These are phyloP conservation scores for Colletotrichum godetiae DNA, from an alignment of 2,329 filamentous ascomycete genomes.

Conservation along the genomic window DNA sequence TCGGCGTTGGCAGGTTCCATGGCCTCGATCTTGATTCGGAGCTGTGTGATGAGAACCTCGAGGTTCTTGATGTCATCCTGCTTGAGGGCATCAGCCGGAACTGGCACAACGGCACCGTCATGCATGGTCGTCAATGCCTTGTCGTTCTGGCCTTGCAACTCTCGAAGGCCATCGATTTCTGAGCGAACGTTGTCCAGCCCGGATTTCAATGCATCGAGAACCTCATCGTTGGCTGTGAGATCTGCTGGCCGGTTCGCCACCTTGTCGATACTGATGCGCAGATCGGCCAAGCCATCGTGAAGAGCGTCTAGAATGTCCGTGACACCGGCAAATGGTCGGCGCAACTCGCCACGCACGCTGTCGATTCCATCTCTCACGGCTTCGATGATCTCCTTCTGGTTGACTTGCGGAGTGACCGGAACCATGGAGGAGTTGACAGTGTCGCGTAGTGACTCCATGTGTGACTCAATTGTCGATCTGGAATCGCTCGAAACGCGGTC, in stretches of 20 bases:
- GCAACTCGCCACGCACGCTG: conserved; percentile 79
- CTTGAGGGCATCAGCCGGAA: conserved; percentile 65
- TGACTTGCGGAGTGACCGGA: conserved; percentile 63
- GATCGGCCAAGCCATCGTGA: conserved; percentile 84
- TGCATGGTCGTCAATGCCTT: conserved; percentile 65
- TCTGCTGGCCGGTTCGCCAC: conserved; percentile 84
- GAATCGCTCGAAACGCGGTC: conserved; percentile 59
- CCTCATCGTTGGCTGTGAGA: conserved; percentile 87
- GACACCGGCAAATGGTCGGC: conserved; percentile 74
- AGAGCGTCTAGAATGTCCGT: conserved; percentile 90
- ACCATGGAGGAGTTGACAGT: conserved; percentile 78
- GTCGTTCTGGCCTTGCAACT: conserved; percentile 56
- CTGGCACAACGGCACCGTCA: conserved; percentile 61
- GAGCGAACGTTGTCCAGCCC: conserved; percentile 80
- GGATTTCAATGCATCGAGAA: conserved; percentile 87
- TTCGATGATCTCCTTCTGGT: conserved; percentile 76
- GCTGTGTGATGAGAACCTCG: conserved; percentile 83
- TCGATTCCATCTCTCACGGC: conserved; percentile 79
- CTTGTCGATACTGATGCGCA: conserved; percentile 81
- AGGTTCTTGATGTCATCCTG: conserved; percentile 86
- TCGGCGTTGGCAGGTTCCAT: conserved; percentile 63
- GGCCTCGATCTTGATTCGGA: conserved; percentile 86
- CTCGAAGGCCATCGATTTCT: conserved; percentile 84
- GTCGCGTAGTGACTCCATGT: conserved; percentile 85
- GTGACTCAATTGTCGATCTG: conserved; percentile 79